These are phyloP conservation scores for Volvox reticuliferus DNA, from an alignment of 139 green algal species.

Conservation along the genomic window DNA sequence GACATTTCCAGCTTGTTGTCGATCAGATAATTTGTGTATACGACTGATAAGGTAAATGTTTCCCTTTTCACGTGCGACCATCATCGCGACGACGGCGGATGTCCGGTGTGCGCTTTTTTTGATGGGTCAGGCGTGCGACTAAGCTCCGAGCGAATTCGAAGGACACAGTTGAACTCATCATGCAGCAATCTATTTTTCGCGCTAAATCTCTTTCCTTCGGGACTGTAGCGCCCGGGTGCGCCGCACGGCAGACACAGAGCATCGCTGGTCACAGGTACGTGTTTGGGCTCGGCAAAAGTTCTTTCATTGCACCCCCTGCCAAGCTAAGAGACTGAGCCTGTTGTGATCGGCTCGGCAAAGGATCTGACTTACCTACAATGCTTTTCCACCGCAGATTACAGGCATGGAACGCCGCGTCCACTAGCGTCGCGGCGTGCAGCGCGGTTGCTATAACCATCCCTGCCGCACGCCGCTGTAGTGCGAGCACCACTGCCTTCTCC, in stretches of 20 bases:
- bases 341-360: no score
- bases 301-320: no score
- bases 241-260: not conserved
- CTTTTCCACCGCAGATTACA: not conserved
- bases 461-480: not conserved
- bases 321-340: no score
- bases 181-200: conserved; percentile 14
- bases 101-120: not conserved
- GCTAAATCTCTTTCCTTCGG: conserved; percentile 1
- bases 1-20: no score
- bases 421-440: not conserved
- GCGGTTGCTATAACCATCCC: not conserved
- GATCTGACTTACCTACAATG: no score
- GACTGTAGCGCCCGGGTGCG: not conserved
- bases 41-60: no score
- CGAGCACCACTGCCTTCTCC: not conserved
- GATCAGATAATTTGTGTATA: no score
- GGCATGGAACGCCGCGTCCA: not conserved
- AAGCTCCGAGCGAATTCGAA: not conserved
- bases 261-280: not conserved
- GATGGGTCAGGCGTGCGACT: not conserved
- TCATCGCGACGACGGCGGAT: no score
- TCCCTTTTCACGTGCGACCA: no score
- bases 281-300: no score
- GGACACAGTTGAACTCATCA: not conserved